Evolutionary conservation across 768 basidiomycete species (phyloP), one percentile per base, ranked within the genome.

Genomic region (Tubosaeta sp.): DNA sequence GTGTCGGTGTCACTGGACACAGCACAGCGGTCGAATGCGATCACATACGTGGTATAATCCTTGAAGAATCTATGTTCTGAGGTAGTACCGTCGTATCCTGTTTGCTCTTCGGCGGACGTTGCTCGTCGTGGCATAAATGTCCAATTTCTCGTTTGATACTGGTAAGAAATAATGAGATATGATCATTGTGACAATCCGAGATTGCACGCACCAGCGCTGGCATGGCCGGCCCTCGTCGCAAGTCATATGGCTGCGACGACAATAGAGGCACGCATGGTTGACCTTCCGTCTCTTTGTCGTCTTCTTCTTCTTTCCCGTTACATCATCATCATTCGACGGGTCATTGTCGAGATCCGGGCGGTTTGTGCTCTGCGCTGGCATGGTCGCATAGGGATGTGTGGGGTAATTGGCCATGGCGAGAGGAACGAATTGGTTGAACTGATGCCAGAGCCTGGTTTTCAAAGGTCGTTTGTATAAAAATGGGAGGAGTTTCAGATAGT

Each of bases 111-210:
- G 59, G 54, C 1, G 77, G 76, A 44, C 83, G 77, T 52, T 81
- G 81, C 64, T 95, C 92, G 67, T 95, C 95, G 60, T 91, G 88
- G 63, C 94, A 97, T 13, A 95, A 76, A 72, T 97, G 92, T 0
- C 92, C 91, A 55, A 97, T 97, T 69, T 97, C 95, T 35, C 95
- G 84, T 69, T 97, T 97, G 62, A 97, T 91, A 63, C 94, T 95
- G 61, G 45, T 29, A 25, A 48, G 54, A n/a, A 7, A 8, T 46
- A 49, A 48, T 16, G 58, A 43, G 10, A 29, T 14, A 34, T n/a
- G 35, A 13, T 3, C 7, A n/a, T n/a, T 35, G 51, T 25, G 34
- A 43, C 42, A 50, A 59, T 56, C 41, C 48, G n/a, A 52, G 50
- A 53, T 56, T 41, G n/a, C 34, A 62, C 89, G 69, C 66, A 94